Conservation (phyloP, 192 early-diverging fungal genomes). For the Rhizophagus clarus region DNA sequence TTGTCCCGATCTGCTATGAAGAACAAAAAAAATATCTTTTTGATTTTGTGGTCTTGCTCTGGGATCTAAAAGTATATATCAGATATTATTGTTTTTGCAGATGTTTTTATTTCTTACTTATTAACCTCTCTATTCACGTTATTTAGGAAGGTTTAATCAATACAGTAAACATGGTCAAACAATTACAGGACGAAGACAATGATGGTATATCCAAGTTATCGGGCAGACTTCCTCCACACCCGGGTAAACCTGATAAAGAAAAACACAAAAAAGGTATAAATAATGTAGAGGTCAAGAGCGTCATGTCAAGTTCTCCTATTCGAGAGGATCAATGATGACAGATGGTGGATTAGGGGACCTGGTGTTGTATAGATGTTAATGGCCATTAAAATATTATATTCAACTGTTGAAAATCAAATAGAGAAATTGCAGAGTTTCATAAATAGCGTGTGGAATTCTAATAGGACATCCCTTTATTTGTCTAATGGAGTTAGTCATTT, state of each 20-base stretch:
- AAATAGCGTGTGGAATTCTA: too few species aligned
- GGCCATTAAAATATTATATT: too few species aligned
- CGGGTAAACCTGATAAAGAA: slow-evolving; percentile 25
- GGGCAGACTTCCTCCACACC: slow-evolving; percentile 20
- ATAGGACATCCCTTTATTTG: too few species aligned
- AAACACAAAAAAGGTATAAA: slow-evolving; percentile 17
- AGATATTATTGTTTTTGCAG: neutral
- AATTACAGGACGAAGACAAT: slow-evolving; percentile 30
- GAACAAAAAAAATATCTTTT: slow-evolving; percentile 25
- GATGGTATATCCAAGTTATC: slow-evolving; percentile 29
- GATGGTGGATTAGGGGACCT: neutral
- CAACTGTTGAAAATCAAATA: too few species aligned
- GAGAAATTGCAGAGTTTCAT: too few species aligned
- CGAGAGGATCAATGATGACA: neutral
- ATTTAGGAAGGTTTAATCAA: slow-evolving; percentile 28
- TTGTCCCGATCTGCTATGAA: slow-evolving; percentile 27
- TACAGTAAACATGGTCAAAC: slow-evolving; percentile 26
- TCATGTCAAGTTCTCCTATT: slow-evolving; percentile 19
- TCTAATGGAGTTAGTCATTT: too few species aligned
- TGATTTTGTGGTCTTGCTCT: slow-evolving; percentile 32
- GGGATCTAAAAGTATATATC: slow-evolving; percentile 31
- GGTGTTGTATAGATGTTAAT: too few species aligned
- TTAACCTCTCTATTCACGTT: slow-evolving; percentile 4
- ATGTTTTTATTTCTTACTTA: slow-evolving; percentile 11
- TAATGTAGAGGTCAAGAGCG: neutral